A percentile compares a stretch with the other conserved stretches of the same genome.
Conservation (phyloP, 805 yeast species). For the Naumovozyma castellii region DNA sequence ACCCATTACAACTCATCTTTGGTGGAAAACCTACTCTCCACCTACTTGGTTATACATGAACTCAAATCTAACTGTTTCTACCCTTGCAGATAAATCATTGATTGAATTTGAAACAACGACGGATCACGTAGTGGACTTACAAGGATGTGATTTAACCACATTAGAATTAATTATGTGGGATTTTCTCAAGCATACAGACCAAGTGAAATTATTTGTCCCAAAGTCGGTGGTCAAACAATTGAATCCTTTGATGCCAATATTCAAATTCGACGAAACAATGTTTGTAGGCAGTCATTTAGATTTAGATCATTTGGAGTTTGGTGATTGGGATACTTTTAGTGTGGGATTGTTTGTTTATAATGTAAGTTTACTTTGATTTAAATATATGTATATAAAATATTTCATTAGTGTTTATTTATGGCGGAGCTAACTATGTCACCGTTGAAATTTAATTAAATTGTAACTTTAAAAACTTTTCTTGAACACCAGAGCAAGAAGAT, state of each 20-base stretch:
- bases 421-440: no score
- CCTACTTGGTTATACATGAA: conserved; percentile 70
- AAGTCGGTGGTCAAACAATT: conserved; percentile 10
- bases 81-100: conserved; percentile 19
- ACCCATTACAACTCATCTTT: conserved; percentile 39
- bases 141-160: conserved; percentile 34
- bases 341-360: conserved; percentile 59
- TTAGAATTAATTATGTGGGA: conserved; percentile 18
- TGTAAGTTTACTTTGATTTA: no score
- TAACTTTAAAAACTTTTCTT: no score
- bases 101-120: conserved; percentile 6
- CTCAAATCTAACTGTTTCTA: conserved; percentile 14
- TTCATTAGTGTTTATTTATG: no score
- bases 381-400: no score
- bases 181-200: conserved; percentile 6
- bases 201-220: conserved; percentile 13
- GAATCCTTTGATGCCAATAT: not conserved
- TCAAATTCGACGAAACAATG: conserved; percentile 21
- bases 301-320: conserved; percentile 61
- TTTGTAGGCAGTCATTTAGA: conserved; percentile 47
- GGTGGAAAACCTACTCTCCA: conserved; percentile 95
- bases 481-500: no score
- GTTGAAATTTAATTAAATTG: no score
- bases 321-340: conserved; percentile 35
- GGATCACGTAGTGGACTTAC: conserved; percentile 35